Conservation (phyloP, 129 eudicot genomes). For the Solidago caesia region DNA sequence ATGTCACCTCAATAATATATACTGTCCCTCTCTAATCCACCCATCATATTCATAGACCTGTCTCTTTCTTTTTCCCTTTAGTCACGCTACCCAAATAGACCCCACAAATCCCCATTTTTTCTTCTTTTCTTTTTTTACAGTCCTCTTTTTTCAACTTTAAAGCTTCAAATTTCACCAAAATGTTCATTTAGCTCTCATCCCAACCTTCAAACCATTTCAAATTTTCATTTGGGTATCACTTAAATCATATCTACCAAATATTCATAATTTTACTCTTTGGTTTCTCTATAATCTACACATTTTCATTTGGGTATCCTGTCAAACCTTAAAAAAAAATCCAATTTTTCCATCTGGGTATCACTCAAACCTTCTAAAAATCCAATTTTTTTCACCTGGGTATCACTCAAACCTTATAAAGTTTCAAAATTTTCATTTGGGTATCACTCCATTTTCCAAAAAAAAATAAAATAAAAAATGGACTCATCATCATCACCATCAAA, state of each 20-base stretch:
- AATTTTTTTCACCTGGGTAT: conserved; percentile 13
- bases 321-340: neutral
- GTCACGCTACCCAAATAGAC: conserved; percentile 43
- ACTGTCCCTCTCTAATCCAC: conserved; percentile 28
- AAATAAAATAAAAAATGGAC: conserved; percentile 30
- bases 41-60: conserved; percentile 32
- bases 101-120: conserved; percentile 24
- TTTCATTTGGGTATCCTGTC: neutral
- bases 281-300: neutral
- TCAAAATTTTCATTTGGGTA: neutral
- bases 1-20: conserved; percentile 54
- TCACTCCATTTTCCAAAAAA: neutral
- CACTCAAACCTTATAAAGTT: neutral
- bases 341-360: conserved; percentile 8
- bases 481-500: conserved; percentile 30
- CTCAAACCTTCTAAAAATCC: neutral
- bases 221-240: neutral
- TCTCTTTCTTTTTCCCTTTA: conserved; percentile 48
- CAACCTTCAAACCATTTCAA: neutral
- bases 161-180: conserved; percentile 6
- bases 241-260: neutral
- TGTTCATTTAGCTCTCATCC: neutral
- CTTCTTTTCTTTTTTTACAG: conserved; percentile 17
- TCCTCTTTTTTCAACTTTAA: neutral
- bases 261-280: neutral